Evolutionary conservation across 2,329 filamentous ascomycete species (phyloP).

Genomic region (Emergomyces orientalis): DNA sequence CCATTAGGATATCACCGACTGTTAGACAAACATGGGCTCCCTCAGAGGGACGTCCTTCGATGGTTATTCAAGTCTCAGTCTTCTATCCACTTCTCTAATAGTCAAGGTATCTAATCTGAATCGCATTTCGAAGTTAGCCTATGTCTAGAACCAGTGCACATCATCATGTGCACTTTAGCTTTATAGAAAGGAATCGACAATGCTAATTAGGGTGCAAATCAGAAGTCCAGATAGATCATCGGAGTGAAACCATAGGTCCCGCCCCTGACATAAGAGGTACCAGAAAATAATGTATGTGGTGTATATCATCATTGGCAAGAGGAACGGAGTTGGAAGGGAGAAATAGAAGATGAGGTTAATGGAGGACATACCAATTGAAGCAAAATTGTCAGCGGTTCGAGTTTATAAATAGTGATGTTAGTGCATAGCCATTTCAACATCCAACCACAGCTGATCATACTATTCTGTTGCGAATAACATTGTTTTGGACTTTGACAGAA

Average conservation of each 20-base stretch:
- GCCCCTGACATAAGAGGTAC: constrained; percentile 86
- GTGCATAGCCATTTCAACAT: background rate
- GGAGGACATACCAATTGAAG: too few species aligned
- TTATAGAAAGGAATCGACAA: background rate
- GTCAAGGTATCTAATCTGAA: background rate
- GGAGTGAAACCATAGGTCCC: constrained; percentile 37
- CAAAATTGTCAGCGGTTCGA: background rate
- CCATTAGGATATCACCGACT: too few species aligned
- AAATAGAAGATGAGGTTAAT: too few species aligned
- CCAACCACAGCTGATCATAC: background rate
- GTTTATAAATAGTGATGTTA: background rate
- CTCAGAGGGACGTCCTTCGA: too few species aligned
- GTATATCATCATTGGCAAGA: constrained; percentile 57
- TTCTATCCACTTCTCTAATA: background rate
- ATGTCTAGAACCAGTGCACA: background rate
- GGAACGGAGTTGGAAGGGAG: constrained; percentile 14
- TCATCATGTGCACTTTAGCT: background rate
- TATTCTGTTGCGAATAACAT: background rate
- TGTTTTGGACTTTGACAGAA: background rate
- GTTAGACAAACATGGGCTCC: too few species aligned
- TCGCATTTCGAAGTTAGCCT: background rate
- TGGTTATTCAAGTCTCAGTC: background rate
- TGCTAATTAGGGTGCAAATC: constrained; percentile 33
- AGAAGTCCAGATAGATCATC: constrained; percentile 77
- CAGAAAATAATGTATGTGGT: constrained; percentile 56